Conservation (phyloP, 1,139 yeast genomes). For the Candida buenavistaensis region DNA sequence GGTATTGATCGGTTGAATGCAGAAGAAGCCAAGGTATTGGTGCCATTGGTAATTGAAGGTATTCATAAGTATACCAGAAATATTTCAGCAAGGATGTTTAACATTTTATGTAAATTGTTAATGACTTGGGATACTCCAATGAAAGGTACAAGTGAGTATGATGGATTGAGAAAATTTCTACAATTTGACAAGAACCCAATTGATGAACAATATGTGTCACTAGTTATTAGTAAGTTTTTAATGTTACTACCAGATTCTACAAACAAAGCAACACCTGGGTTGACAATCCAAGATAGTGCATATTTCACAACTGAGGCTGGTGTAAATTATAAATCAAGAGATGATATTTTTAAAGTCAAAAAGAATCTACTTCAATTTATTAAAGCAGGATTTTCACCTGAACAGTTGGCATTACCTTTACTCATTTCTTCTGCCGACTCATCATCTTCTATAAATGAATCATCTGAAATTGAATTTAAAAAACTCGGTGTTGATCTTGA, state of each 20-base stretch:
- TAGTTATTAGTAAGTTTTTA: constrained; percentile 55
- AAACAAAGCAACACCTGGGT: constrained; percentile 50
- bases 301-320: constrained; percentile 73
- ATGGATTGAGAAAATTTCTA: constrained; percentile 29
- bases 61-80: constrained; percentile 38
- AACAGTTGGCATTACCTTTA: constrained; percentile 40
- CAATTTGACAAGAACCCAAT: constrained; percentile 26
- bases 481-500: constrained; percentile 57
- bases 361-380: constrained; percentile 32
- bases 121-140: constrained; percentile 51
- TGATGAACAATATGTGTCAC: constrained; percentile 45
- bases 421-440: constrained; percentile 68
- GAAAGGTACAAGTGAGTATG: constrained; percentile 45
- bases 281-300: constrained; percentile 52
- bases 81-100: constrained; percentile 61
- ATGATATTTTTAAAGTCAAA: constrained; percentile 51
- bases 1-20: constrained; percentile 55
- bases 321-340: constrained; percentile 48
- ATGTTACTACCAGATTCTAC: constrained; percentile 48
- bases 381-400: constrained; percentile 39
- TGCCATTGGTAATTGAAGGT: constrained; percentile 51
- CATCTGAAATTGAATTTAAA: constrained; percentile 51
- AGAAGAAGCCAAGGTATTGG: constrained; percentile 34
- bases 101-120: constrained; percentile 57
- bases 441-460: constrained; percentile 51